These are phyloP conservation scores for Xylaria sp. DNA, from an alignment of 2,329 filamentous ascomycete genomes.

Conservation along the genomic window DNA sequence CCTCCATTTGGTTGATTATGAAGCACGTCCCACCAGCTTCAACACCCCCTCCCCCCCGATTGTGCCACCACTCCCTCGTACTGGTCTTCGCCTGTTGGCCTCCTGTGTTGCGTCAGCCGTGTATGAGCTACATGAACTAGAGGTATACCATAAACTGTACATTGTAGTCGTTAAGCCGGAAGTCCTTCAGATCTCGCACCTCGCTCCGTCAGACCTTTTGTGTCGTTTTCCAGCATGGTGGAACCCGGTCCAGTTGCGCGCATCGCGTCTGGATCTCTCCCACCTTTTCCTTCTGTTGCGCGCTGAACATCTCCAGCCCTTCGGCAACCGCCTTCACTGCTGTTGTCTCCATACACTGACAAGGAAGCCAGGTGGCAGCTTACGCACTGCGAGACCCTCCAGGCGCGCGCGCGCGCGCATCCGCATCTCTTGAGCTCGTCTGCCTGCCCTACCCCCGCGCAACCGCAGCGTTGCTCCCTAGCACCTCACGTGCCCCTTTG, in stretches of 20 bases:
- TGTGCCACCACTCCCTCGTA: background rate
- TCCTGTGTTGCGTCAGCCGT: background rate
- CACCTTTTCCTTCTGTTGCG: background rate
- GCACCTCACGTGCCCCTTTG: background rate
- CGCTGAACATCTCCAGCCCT: background rate
- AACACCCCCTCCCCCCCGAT: background rate
- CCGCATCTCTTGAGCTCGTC: background rate
- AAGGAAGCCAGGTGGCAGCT: background rate
- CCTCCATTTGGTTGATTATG: background rate
- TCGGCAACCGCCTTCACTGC: background rate
- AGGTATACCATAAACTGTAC: background rate
- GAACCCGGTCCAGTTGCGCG: background rate
- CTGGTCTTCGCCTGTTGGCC: background rate
- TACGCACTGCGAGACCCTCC: background rate
- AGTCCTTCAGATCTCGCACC: background rate
- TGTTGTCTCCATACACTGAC: slow-evolving; percentile 7
- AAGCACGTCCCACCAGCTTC: slow-evolving; percentile 1
- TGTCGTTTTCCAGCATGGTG: background rate
- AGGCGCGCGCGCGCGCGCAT: background rate
- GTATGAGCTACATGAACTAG: background rate
- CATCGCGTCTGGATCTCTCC: background rate
- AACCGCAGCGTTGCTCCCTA: background rate
- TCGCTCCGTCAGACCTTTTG: background rate
- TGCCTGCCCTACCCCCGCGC: background rate
- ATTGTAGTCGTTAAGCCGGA: background rate